These are phyloP conservation scores for Chrysanthemum seticuspe DNA, from an alignment of 129 eudicot genomes.

Conservation along the genomic window DNA sequence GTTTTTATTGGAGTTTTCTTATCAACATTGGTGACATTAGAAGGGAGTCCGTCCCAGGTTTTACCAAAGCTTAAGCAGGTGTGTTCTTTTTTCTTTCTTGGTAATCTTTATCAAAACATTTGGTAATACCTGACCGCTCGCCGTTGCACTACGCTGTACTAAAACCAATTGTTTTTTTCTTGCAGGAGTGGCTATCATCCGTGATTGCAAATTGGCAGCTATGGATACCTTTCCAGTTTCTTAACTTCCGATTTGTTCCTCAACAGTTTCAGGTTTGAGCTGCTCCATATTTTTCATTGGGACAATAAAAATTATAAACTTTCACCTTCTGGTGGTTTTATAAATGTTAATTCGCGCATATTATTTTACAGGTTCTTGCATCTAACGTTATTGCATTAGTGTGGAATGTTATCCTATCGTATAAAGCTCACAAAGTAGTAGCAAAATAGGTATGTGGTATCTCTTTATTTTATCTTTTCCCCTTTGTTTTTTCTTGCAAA, in stretches of 20 bases:
- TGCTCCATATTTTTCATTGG: not conserved
- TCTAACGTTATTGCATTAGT: constrained; percentile 70
- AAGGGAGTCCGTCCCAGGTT: constrained; percentile 74
- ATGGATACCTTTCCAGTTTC: constrained; percentile 92
- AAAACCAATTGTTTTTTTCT: not conserved
- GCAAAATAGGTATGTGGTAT: constrained; percentile 50
- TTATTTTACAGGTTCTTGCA: constrained; percentile 77
- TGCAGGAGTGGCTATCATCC: constrained; percentile 83
- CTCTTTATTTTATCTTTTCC: not conserved
- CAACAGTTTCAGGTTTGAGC: constrained; percentile 87
- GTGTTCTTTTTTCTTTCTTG: not conserved
- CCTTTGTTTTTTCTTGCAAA: not conserved
- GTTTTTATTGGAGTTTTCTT: constrained; percentile 74
- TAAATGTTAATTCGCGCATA: not conserved
- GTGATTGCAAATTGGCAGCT: constrained; percentile 88
- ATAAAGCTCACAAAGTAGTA: constrained; percentile 88
- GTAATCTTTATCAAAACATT: not conserved
- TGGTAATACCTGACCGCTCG: too few relatives aligned
- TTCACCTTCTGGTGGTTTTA: constrained; percentile 4
- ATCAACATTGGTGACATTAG: constrained; percentile 69
- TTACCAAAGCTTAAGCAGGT: constrained; percentile 95
- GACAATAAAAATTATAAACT: not conserved
- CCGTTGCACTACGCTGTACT: too few relatives aligned
- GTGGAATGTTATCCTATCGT: constrained; percentile 86
- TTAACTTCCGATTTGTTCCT: constrained; percentile 89